Percentiles rank a stretch among this genome's conserved stretches.
Evolutionary conservation across 2,329 filamentous ascomycete genomes (phyloP).

Genomic region (Chalaropsis thielavioides): DNA sequence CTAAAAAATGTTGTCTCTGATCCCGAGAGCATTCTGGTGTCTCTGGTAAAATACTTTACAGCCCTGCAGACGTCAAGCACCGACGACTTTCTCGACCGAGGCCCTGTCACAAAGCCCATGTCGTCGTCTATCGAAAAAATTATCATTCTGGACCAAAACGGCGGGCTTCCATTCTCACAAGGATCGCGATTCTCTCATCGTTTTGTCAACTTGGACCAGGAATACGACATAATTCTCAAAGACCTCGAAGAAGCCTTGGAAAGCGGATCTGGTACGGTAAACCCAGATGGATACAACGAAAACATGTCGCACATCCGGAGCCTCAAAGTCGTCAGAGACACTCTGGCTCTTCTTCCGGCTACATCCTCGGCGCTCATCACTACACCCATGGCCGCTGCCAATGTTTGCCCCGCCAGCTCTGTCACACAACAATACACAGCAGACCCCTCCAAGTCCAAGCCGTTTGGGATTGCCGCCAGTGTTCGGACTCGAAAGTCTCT

Average conservation of each 20-base stretch:
- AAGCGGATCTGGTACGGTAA: constrained; percentile 12
- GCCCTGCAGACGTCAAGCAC: constrained; percentile 39
- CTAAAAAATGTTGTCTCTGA: constrained; percentile 24
- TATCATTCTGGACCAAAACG: constrained; percentile 75
- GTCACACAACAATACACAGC: constrained; percentile 21
- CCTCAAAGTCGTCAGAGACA: constrained; percentile 53
- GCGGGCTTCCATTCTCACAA: constrained; percentile 59
- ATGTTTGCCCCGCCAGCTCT: constrained; percentile 27
- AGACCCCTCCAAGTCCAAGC: not conserved
- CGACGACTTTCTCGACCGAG: constrained; percentile 3
- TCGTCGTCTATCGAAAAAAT: constrained; percentile 60
- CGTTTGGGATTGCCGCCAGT: constrained; percentile 17
- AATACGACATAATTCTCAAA: constrained; percentile 54
- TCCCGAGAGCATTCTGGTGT: constrained; percentile 52
- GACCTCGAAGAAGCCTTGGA: constrained; percentile 24
- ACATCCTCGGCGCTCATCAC: constrained; percentile 81
- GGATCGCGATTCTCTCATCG: constrained; percentile 27
- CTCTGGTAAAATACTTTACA: constrained; percentile 61
- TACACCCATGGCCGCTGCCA: constrained; percentile 68
- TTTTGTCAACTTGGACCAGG: constrained; percentile 88
- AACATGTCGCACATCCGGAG: constrained; percentile 47
- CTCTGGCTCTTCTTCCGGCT: constrained; percentile 62
- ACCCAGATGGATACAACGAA: constrained; percentile 8
- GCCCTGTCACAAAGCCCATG: constrained; percentile 25
- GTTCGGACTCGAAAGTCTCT: constrained; percentile 35